Percentiles rank a stretch among this genome's conserved stretches.
Evolutionary conservation across 1,139 yeast genomes (phyloP).

Genomic region (Lodderomyces elongisporus): DNA sequence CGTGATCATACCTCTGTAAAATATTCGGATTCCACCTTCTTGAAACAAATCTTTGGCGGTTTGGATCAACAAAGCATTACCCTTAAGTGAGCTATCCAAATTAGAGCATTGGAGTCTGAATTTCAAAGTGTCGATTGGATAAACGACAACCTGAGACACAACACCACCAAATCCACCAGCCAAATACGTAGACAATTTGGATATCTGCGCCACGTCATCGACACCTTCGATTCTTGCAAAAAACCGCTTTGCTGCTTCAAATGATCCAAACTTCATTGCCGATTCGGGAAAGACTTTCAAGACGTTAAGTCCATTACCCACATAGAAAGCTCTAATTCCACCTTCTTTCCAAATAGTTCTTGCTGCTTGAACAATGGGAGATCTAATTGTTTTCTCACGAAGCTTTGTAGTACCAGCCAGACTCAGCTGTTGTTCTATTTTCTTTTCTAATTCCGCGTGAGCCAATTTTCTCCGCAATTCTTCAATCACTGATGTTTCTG

Average conservation of each 20-base stretch:
- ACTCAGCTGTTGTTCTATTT: slow-evolving; percentile 10
- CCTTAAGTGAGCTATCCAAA: slow-evolving; percentile 52
- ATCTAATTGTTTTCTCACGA: slow-evolving; percentile 39
- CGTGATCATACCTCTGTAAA: slow-evolving; percentile 81
- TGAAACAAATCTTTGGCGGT: slow-evolving; percentile 75
- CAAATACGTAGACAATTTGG: slow-evolving; percentile 73
- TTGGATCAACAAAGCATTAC: slow-evolving; percentile 53
- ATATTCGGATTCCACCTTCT: slow-evolving; percentile 73
- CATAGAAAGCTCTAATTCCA: slow-evolving; percentile 81
- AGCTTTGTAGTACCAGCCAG: slow-evolving; percentile 21
- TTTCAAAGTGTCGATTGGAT: slow-evolving; percentile 94
- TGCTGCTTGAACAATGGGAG: slow-evolving; percentile 77
- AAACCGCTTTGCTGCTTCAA: slow-evolving; percentile 77
- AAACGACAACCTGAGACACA: slow-evolving; percentile 83
- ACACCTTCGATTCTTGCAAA: slow-evolving; percentile 78
- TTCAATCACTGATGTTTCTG: slow-evolving; percentile 32
- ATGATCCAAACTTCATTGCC: slow-evolving; percentile 95
- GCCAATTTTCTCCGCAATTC: slow-evolving; percentile 28
- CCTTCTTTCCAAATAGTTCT: slow-evolving; percentile 82
- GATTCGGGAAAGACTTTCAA: slow-evolving; percentile 94
- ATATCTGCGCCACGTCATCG: slow-evolving; percentile 64
- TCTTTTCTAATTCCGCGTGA: slow-evolving; percentile 22
- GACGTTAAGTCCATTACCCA: slow-evolving; percentile 93
- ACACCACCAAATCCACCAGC: slow-evolving; percentile 98
- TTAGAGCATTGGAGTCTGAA: slow-evolving; percentile 79